These are phyloP conservation scores for Parasarocladium wereldwijsianum DNA, from an alignment of 2,329 filamentous ascomycete species.

Conservation along the genomic window DNA sequence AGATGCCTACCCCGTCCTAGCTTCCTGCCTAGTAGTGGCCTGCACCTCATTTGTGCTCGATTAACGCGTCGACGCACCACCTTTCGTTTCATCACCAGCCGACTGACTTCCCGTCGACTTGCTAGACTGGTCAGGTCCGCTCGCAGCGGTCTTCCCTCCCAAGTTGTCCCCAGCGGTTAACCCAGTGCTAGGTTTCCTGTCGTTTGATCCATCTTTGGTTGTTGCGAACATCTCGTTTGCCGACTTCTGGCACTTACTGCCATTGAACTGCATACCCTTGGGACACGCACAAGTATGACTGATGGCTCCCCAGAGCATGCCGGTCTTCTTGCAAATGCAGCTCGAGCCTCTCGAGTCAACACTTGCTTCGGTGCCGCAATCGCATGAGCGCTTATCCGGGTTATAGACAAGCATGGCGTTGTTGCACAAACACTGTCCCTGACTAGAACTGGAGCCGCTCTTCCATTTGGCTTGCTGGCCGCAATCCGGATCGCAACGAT, in stretches of 20 bases:
- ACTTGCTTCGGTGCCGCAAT: not conserved
- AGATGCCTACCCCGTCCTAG: too few species aligned
- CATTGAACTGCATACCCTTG: slow-evolving; percentile 1
- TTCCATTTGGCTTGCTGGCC: not conserved
- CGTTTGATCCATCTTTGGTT: too few species aligned
- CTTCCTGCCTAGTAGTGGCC: too few species aligned
- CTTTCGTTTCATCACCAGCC: too few species aligned
- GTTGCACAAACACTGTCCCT: not conserved
- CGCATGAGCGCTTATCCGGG: not conserved
- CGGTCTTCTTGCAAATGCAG: slow-evolving; percentile 3
- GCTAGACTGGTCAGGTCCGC: too few species aligned
- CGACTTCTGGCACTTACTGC: slow-evolving; percentile 1
- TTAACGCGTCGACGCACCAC: too few species aligned
- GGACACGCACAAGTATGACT: slow-evolving; percentile 2
- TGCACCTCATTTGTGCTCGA: too few species aligned
- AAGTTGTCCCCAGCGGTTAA: too few species aligned
- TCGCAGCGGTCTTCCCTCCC: too few species aligned
- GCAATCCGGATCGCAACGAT: not conserved
- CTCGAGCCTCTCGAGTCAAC: not conserved
- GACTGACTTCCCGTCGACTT: too few species aligned
- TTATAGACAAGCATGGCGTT: slow-evolving; percentile 2
- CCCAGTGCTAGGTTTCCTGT: too few species aligned
- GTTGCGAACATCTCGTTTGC: too few species aligned
- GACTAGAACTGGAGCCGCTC: not conserved
- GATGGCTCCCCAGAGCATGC: slow-evolving; percentile 3